Percentiles rank a stretch among this genome's conserved stretches.
phyloP scores from a whole-genome alignment of 2,329 filamentous ascomycete genomes.

The Colletotrichum sp. region DNA sequence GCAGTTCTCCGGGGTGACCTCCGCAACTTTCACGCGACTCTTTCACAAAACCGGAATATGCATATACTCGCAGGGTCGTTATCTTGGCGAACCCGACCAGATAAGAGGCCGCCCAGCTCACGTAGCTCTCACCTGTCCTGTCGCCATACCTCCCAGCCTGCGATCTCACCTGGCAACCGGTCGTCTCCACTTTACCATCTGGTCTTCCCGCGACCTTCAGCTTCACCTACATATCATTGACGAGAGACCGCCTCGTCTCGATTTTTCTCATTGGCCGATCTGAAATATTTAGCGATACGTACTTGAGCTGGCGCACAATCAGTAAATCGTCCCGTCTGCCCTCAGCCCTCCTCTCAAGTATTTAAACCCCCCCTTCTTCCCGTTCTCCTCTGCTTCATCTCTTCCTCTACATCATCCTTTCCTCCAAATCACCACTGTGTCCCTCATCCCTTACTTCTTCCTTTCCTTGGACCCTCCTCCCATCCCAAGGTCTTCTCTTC shows the following conservation, averaged over 20 bases:
- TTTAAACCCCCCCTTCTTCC: not conserved
- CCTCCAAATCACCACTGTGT: not conserved
- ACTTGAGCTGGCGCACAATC: not conserved
- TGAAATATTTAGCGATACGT: not conserved
- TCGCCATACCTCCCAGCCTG: not conserved
- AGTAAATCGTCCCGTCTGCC: not conserved
- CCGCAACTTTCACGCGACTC: too few relatives aligned
- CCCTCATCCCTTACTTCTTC: rapidly evolving
- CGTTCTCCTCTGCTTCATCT: rapidly evolving
- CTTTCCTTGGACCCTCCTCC: rapidly evolving
- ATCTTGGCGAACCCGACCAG: too few relatives aligned
- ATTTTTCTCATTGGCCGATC: not conserved
- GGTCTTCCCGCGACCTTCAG: not conserved
- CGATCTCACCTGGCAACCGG: not conserved
- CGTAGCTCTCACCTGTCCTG: too few relatives aligned
- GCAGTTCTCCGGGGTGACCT: too few relatives aligned
- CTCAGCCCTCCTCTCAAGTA: not conserved
- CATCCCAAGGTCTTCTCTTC: not conserved
- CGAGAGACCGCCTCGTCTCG: not conserved
- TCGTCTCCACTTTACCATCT: not conserved
- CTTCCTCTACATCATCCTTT: rapidly evolving
- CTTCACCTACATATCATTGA: not conserved
- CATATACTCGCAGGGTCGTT: too few relatives aligned
- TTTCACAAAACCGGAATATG: too few relatives aligned
- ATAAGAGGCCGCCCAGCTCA: too few relatives aligned